Conservation (phyloP, 169 alveolate genomes). For the Sarcocystis neurona region DNA sequence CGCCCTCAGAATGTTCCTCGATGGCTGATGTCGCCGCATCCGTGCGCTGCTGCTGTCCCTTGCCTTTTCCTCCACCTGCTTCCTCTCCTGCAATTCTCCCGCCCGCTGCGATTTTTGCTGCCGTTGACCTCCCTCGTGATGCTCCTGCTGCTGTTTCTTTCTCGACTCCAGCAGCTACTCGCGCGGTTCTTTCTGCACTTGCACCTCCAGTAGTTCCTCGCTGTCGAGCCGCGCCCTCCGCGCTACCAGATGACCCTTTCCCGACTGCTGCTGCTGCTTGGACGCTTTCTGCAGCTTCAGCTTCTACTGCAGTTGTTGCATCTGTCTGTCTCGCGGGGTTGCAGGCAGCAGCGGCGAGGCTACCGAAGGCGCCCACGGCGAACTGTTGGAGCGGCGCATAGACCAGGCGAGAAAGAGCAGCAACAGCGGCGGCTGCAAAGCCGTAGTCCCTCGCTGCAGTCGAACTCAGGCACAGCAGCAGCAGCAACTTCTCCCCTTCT, state of each 20-base stretch:
- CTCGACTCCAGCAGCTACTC: too few species aligned
- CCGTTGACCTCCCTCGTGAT: too few species aligned
- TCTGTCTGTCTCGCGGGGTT: neutral
- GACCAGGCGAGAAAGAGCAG: neutral
- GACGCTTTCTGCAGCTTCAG: neutral
- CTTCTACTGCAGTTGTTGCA: neutral
- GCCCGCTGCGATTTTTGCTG: too few species aligned
- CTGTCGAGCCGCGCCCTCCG: neutral
- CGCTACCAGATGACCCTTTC: neutral
- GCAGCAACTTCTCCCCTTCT: conserved; percentile 28
- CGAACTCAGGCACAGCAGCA: neutral
- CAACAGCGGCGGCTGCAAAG: neutral
- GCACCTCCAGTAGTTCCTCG: too few species aligned
- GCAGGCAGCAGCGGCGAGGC: neutral
- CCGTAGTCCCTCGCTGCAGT: conserved; percentile 3
- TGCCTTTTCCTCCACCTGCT: too few species aligned
- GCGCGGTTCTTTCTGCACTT: too few species aligned
- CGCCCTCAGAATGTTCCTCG: too few species aligned
- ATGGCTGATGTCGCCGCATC: too few species aligned
- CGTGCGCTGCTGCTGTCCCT: too few species aligned
- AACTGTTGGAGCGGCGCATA: neutral
- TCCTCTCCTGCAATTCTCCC: too few species aligned
- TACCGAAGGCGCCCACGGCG: conserved; percentile 26
- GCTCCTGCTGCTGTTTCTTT: too few species aligned
- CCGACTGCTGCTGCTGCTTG: neutral